These are phyloP conservation scores for Aureobasidium sp. DNA, from an alignment of 2,329 filamentous ascomycete genomes.

Conservation along the genomic window DNA sequence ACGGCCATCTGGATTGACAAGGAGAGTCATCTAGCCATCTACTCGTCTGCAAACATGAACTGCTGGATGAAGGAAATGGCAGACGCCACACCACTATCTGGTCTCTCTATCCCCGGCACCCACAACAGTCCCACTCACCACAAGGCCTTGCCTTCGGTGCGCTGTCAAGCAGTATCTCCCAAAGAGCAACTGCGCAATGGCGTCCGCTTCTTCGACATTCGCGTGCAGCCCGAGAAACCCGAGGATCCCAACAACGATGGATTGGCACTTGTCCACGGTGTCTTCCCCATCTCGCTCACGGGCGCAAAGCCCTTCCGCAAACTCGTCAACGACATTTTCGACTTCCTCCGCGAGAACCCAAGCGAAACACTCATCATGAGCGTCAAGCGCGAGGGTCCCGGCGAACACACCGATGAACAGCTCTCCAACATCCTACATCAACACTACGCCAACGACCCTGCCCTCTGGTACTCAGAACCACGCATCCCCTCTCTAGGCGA, in stretches of 20 bases:
- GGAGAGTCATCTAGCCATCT: slow-evolving; percentile 46
- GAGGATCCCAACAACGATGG: slow-evolving; percentile 51
- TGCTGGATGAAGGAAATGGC: slow-evolving; percentile 75
- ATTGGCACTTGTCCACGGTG: slow-evolving; percentile 78
- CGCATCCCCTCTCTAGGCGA: slow-evolving; percentile 71
- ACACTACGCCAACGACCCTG: slow-evolving; percentile 54
- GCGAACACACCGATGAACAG: slow-evolving; percentile 69
- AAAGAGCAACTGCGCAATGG: slow-evolving; percentile 77
- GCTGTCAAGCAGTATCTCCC: slow-evolving; percentile 77
- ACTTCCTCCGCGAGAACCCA: slow-evolving; percentile 69
- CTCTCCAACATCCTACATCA: slow-evolving; percentile 64
- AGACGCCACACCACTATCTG: slow-evolving; percentile 64
- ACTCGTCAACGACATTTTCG: slow-evolving; percentile 57
- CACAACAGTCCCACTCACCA: slow-evolving; percentile 89
- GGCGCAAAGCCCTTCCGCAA: slow-evolving; percentile 71
- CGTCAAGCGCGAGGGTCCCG: slow-evolving; percentile 84
- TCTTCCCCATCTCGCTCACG: slow-evolving; percentile 78
- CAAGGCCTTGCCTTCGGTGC: slow-evolving; percentile 79
- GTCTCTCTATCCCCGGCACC: slow-evolving; percentile 85
- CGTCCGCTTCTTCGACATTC: slow-evolving; percentile 88
- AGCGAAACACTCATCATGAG: slow-evolving; percentile 78
- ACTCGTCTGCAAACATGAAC: slow-evolving; percentile 60
- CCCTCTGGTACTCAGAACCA: slow-evolving; percentile 71
- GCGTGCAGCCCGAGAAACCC: slow-evolving; percentile 59
- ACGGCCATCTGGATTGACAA: slow-evolving; percentile 36